phyloP scores from a whole-genome alignment of 495 filamentous ascomycete species.

The Penicillium ochrochloron region DNA sequence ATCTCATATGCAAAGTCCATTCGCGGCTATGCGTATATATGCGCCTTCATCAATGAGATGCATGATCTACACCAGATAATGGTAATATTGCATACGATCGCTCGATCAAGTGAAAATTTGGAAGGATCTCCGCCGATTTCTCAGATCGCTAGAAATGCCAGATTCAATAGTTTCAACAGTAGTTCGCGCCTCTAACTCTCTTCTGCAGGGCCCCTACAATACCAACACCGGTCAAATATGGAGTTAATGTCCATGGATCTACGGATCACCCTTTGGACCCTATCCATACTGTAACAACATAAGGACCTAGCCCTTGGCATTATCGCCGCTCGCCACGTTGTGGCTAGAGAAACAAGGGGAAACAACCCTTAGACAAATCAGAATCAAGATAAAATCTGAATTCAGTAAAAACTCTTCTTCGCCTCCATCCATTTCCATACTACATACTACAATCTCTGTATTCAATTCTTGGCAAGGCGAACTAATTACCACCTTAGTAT shows the following conservation, averaged over 20 bases:
- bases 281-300: no score
- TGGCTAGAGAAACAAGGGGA: neutral
- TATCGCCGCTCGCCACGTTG: neutral
- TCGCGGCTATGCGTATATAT: slow-evolving; percentile 1
- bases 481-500: neutral
- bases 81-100: neutral
- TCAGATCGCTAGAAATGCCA: neutral
- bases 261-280: no score
- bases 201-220: neutral
- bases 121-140: neutral
- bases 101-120: neutral
- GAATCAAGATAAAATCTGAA: neutral
- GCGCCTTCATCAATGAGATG: neutral
- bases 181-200: neutral
- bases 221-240: no score
- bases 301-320: neutral
- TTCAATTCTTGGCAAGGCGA: neutral
- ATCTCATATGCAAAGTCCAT: neutral
- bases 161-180: slow-evolving; percentile 1
- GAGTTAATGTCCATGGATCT: neutral
- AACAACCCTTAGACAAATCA: neutral
- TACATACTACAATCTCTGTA: neutral
- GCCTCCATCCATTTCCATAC: neutral
- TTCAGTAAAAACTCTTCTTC: neutral
- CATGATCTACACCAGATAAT: neutral